Percentiles rank a stretch among this genome's conserved stretches.
Conservation (phyloP, 2,329 filamentous ascomycete genomes). For the Dissoconium aciculare region DNA sequence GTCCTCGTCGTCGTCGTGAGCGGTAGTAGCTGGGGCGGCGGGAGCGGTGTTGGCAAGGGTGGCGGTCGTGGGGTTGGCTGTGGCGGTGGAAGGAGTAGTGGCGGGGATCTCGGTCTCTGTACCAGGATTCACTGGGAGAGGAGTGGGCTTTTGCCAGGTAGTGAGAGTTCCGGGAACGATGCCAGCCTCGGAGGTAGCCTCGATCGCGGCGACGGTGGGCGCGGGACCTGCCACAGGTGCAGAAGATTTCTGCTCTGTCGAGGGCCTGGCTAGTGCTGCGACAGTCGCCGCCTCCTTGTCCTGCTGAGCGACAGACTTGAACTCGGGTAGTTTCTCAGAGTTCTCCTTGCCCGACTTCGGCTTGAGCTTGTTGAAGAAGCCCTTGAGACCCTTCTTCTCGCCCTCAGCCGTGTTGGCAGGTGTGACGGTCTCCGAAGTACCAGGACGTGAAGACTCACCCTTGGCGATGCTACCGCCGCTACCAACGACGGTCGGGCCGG, state of each 20-base stretch:
- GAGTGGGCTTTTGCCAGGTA: background rate
- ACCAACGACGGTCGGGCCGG: conserved; percentile 2
- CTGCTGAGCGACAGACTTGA: conserved; percentile 3
- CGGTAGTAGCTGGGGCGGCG: conserved; percentile 14
- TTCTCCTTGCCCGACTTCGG: conserved; percentile 7
- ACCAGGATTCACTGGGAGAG: conserved; percentile 6
- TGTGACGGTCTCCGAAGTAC: conserved; percentile 2
- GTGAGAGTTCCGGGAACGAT: background rate
- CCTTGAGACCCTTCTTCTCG: conserved; percentile 16
- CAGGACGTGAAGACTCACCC: conserved; percentile 11
- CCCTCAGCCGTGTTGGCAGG: conserved; percentile 8
- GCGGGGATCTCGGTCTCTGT: conserved; percentile 11
- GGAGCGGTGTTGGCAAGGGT: conserved; percentile 3
- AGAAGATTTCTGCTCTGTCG: background rate
- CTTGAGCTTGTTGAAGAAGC: conserved; percentile 18
- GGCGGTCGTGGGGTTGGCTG: conserved; percentile 4
- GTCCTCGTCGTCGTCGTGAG: conserved; percentile 7
- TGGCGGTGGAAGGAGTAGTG: conserved; percentile 5
- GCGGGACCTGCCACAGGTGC: background rate
- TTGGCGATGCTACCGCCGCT: conserved; percentile 10
- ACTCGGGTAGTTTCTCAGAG: conserved; percentile 9
- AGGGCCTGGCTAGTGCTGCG: background rate
- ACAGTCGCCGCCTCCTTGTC: conserved; percentile 2
- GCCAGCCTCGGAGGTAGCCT: background rate
- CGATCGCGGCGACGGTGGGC: background rate